A percentile compares a stretch with the other conserved stretches of the same genome.
These are phyloP conservation scores for Blastobotrys proliferans DNA, from an alignment of 1,139 yeast genomes.

Conservation along the genomic window DNA sequence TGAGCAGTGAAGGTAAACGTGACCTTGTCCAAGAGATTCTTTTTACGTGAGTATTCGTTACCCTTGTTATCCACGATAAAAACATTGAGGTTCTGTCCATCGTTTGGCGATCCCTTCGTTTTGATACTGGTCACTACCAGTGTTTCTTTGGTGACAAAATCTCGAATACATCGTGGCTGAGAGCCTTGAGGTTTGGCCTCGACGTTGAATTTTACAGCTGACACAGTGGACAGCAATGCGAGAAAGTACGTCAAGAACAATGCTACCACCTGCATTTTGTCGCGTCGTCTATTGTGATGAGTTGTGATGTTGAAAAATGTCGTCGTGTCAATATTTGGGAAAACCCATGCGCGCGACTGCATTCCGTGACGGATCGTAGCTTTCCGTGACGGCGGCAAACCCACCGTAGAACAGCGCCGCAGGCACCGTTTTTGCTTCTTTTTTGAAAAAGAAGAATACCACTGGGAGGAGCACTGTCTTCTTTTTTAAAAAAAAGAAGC, in stretches of 20 bases:
- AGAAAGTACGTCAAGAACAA: constrained; percentile 17
- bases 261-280: constrained; percentile 9
- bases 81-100: constrained; percentile 65
- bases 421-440: too few relatives aligned
- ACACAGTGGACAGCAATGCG: constrained; percentile 22
- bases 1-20: constrained; percentile 82
- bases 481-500: too few relatives aligned
- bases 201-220: constrained; percentile 35
- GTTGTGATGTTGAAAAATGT: too few relatives aligned
- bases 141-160: constrained; percentile 78
- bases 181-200: constrained; percentile 32
- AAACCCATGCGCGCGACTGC: too few relatives aligned
- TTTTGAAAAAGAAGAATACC: too few relatives aligned
- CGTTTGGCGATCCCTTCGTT: constrained; percentile 70
- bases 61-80: constrained; percentile 37
- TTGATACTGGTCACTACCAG: constrained; percentile 74
- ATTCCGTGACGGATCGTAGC: too few relatives aligned
- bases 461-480: too few relatives aligned
- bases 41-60: constrained; percentile 38
- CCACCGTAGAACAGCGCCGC: too few relatives aligned
- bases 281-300: too few relatives aligned
- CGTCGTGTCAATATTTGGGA: too few relatives aligned
- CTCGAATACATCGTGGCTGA: constrained; percentile 72
- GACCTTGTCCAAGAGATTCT: constrained; percentile 52
- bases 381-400: too few relatives aligned